Evolutionary conservation across 495 filamentous ascomycete species (phyloP), one percentile per base, ranked within the genome.

Genomic region (Copromyces sp.): DNA sequence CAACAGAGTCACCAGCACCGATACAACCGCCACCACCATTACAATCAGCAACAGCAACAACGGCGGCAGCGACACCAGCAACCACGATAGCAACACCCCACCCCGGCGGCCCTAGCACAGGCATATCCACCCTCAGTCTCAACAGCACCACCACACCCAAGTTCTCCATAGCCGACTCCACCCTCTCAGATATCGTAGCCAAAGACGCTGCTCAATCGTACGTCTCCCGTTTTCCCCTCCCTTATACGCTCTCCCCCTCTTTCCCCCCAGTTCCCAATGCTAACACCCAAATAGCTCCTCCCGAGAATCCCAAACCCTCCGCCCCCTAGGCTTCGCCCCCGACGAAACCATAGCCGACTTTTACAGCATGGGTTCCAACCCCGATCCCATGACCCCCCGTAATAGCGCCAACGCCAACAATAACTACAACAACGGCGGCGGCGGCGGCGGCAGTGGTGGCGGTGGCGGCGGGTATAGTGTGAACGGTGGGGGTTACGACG

Each of bases 321-420:
- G 76, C 4, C 78, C 79, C 20, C 80, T 82, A 1, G 80, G 80
- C 4, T 82, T 82, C 68, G 80, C 80, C 14, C 79, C 79, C 0
- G 79, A 79, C 74, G 80, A 82, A 68, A 82, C 80, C 41, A 78
- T 82, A 38, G 77, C 76, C 37, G 80, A 82, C 65, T 82, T 82
- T 41, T 80, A 81, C 71, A 77, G 53, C 70, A 81, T 82, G 79
- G 79, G 79, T 47, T 78, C 74, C 41, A 81, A 81, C 59, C 80
- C 80, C 4, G 80, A 81, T 39, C 80, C 78, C 16, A 70, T 80
- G 3, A 41, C 73, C 4, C 75, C 76, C 70, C 61, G 3, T 37
- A 37, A 37, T 37, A 37, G 1, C 35, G 35, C 35, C 5, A 74
- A 68, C 69, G 71, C 74, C 16, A 70, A 73, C 6, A 9, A 40